phyloP scores from a whole-genome alignment of 2,329 filamentous ascomycete species.

The Stachybotrys echinatus region DNA sequence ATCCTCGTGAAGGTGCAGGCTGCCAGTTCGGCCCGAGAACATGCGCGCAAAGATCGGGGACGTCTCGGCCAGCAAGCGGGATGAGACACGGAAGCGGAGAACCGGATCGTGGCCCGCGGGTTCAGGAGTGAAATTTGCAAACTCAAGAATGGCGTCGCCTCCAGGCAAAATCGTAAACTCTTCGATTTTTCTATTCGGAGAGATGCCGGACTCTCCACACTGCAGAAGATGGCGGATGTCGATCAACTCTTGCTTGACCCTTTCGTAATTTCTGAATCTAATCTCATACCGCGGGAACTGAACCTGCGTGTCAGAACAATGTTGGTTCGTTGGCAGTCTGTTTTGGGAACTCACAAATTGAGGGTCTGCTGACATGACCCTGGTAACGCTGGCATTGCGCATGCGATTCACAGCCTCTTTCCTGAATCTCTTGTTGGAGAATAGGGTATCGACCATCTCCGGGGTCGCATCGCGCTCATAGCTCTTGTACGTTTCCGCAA shows the following conservation, averaged over 20 bases:
- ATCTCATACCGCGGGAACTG: conserved; percentile 40
- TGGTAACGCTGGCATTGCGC: conserved; percentile 38
- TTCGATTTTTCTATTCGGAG: conserved; percentile 29
- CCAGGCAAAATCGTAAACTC: conserved; percentile 37
- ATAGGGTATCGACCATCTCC: conserved; percentile 36
- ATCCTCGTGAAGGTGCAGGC: conserved; percentile 27
- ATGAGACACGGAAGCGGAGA: conserved; percentile 46
- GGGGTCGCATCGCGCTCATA: conserved; percentile 38
- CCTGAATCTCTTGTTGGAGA: conserved; percentile 36
- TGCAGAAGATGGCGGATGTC: conserved; percentile 35
- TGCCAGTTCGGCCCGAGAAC: conserved; percentile 28
- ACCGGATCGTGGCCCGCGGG: conserved; percentile 27
- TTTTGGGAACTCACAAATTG: conserved; percentile 36
- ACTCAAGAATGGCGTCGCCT: conserved; percentile 48
- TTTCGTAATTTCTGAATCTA: conserved; percentile 42
- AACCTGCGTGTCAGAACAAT: neutral
- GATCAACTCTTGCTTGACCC: conserved; percentile 33
- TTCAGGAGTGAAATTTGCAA: conserved; percentile 35
- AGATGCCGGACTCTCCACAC: conserved; percentile 33
- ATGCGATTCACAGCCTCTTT: conserved; percentile 37
- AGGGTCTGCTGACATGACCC: conserved; percentile 36
- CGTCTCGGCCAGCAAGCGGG: conserved; percentile 42
- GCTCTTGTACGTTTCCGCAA: conserved; percentile 38
- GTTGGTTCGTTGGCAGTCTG: neutral
- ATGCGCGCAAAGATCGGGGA: conserved; percentile 48